Base-by-base conservation (phyloP, 78 protist genomes). In the Dictyostelium capitatum region DNA sequence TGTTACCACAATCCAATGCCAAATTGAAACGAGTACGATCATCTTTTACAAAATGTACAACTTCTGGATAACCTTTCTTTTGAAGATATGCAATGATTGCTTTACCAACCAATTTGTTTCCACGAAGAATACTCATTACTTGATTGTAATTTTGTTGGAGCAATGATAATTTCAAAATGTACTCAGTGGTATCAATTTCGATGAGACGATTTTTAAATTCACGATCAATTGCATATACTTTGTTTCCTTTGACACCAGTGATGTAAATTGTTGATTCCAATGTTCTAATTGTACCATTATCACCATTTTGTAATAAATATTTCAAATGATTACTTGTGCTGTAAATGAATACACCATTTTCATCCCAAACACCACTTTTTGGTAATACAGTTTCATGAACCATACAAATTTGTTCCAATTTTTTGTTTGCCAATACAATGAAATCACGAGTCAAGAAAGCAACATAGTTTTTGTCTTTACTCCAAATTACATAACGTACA, bases 1-100 rank as follows among this genome's bases (percentile, higher is more conserved):
- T 89, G 94, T 98, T 97, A 37, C 99, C 99, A 78, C 99, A 98
- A 79, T 99, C 99, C 53, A 99, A 69, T 1, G 99, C 99, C 2
- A 99, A 97, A 23, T 95, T 64, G 97, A 99, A 99, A 28, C 98
- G 94, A 10, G 97, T 95, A 51, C 93, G 70, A 41, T 90, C 97
- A 96, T 99, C 99, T 90, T 95, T 91, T 23, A 98, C 99, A 67
- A 99, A 98, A 84, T 98, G 97, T 4, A 90, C 89, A 9, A 92
- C 91, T 20, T 95, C 96, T 62, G 98, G 74, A n/a, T 83, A 90
- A 4, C 96, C 96, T 73, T 96, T 95, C 94, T 93, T 57, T 89
- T 98, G 99, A 43, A 99, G 96, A 74, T 98, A 99, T 3, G 98
- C 95, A 46, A 99, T 98, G 82, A 99, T 97, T 17, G 98, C 77